Evolutionary conservation across 805 yeast genomes (phyloP).

Genomic region (Candida tammaniensis): DNA sequence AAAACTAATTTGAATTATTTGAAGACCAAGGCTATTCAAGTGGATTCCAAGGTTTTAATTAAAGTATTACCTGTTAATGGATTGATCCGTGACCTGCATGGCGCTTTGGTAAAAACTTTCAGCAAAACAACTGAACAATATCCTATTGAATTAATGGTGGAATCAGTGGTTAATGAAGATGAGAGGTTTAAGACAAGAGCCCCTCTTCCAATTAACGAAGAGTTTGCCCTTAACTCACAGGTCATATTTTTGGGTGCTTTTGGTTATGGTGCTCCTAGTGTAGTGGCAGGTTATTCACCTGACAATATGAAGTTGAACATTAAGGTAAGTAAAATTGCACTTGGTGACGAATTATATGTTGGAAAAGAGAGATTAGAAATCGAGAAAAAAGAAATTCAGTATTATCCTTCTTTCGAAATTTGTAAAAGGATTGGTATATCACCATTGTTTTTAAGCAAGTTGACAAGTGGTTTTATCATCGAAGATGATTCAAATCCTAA

Average conservation of each 20-base stretch:
- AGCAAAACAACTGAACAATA: conserved; percentile 49
- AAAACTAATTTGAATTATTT: conserved; percentile 43
- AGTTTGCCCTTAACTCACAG: conserved; percentile 70
- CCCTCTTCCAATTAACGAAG: conserved; percentile 75
- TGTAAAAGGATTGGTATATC: conserved; percentile 55
- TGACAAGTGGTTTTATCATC: conserved; percentile 72
- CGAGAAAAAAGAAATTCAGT: conserved; percentile 56
- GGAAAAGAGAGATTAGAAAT: conserved; percentile 59
- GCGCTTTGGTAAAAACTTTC: conserved; percentile 78
- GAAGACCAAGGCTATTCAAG: conserved; percentile 58
- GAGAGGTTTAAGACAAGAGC: conserved; percentile 67
- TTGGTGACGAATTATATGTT: conserved; percentile 55
- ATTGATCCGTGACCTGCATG: conserved; percentile 59
- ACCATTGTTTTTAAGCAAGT: conserved; percentile 67
- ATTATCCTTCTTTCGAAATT: conserved; percentile 64
- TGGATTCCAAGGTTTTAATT: conserved; percentile 56
- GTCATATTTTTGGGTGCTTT: conserved; percentile 81
- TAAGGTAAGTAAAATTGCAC: conserved; percentile 34
- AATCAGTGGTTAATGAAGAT: conserved; percentile 70
- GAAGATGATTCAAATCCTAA: conserved; percentile 42
- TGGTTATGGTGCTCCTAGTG: conserved; percentile 82
- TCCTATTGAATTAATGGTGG: conserved; percentile 83
- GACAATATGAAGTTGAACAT: conserved; percentile 48
- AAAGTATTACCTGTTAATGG: conserved; percentile 80
- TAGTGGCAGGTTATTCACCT: conserved; percentile 57